Base-by-base conservation (phyloP, 2,329 filamentous ascomycete species). In the Davidsoniella neocaledoniae region DNA sequence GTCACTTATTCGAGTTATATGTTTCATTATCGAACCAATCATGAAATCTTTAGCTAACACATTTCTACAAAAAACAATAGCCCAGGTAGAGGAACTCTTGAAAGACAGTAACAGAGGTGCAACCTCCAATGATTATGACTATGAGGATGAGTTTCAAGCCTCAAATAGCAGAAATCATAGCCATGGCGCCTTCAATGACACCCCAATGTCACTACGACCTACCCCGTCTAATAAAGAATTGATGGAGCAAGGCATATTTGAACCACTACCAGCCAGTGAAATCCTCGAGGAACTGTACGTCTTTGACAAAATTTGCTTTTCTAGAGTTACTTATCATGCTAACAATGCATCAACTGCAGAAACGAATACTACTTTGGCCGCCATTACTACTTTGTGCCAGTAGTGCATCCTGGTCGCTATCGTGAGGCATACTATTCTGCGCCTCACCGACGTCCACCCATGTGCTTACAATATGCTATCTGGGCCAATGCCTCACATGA, bases 381-480 rank as follows among this genome's bases (percentile, higher is more conserved):
- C 46, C 73, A 86, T 25, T 79, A 93, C 58, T 73, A 76, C 14
- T 78, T 79, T 39, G 62, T 83, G 29, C 86, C 88, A 3, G 76
- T 95, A 57, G 73, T 95, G 39, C 86, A 95, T 58, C 78, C 78
- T 33, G 75, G 76, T 16, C 77, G 84, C 37, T 94, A 86, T 60
- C 68, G 83, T 53, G 77, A 83, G 26, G 74, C 82, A 2, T 81
- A 91, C 64, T 81, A 88, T 58, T 70, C 69, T 2, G 71, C 80
- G 2, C 79, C 84, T 1, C 74, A 83, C 51, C 77, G 81, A 70
- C 80, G 85, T 51, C 88, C 90, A 2, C 84, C 88, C 1, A 77
- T 93, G 59, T 85, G 78, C 58, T 66, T 95, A 40, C 76, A 88
- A 58, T 95, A 95, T 63, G 81, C 80, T 21, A 85, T 95, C 61